Conservation (phyloP, 352 stramenopile species). For the Phytophthora megakarya region DNA sequence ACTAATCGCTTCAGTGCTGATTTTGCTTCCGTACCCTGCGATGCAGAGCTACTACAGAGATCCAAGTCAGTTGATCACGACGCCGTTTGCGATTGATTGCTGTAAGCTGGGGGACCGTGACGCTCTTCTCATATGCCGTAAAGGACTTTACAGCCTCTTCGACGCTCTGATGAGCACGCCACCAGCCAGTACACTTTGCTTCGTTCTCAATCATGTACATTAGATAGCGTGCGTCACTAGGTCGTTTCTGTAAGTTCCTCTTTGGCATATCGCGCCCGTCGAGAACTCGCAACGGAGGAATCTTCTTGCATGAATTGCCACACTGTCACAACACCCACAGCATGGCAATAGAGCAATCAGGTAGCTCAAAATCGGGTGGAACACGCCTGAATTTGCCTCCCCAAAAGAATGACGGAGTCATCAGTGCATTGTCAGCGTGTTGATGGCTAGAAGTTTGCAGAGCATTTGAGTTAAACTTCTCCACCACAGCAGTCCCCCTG, state of each 20-base stretch:
- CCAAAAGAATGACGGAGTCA: constrained; percentile 1
- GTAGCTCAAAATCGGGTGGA: constrained; percentile 1
- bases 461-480: not conserved
- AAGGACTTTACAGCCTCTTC: constrained; percentile 1
- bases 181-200: constrained; percentile 9
- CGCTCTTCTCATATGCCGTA: not conserved
- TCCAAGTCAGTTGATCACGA: constrained; percentile 1
- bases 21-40: not conserved
- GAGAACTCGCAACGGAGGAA: not conserved
- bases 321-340: constrained; percentile 13
- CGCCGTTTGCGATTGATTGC: not conserved
- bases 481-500: not conserved
- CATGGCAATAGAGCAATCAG: constrained; percentile 4
- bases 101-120: not conserved
- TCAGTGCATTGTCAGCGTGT: not conserved
- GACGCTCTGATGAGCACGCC: not conserved
- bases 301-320: constrained; percentile 10
- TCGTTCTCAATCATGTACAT: constrained; percentile 11
- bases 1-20: not conserved
- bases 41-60: not conserved
- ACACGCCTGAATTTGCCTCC: constrained; percentile 4
- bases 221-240: constrained; percentile 11
- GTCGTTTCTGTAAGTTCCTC: constrained; percentile 8
- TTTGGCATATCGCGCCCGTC: constrained; percentile 19
- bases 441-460: not conserved